Base-by-base conservation (phyloP, 2,329 filamentous ascomycete species). In the Teratosphaeria destructans region DNA sequence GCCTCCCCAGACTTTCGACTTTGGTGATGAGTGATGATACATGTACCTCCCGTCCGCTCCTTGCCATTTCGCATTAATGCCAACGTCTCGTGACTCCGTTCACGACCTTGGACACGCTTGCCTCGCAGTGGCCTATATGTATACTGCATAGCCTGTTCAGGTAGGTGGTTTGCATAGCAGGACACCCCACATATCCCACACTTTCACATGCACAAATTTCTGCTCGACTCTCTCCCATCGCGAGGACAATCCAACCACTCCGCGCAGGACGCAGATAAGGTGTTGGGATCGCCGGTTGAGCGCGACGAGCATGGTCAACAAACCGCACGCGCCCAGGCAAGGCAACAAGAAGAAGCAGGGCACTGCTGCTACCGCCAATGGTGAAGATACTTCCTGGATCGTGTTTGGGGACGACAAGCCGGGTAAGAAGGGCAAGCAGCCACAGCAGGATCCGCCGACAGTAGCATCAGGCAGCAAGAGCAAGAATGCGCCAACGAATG, bases 371-470 rank as follows among this genome's bases (percentile, higher is more conserved):
- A 68, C 68, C 64, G n/a, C 67, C 56, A 76, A 76, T 32, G 75
- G 71, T 56, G 78, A 80, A 59, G 78, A 79, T 57, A 77, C 75
- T 53, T 78, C 76, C 62, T 79, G 70, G 66, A 79, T 80, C 39
- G 75, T 79, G 53, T 80, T 80, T 62, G 76, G 76, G 16, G 74
- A 77, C 60, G 66, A 70, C 49, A 70, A 72, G 39, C 62, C 68
- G 5, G 74, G 74, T 60, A 80, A 78, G 66, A 79, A 77, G 60
- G 59, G 65, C 70, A 78, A 74, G 64, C 73, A 70, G 64, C 35
- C 57, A 7, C 58, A 61, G 49, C 59, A 63, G 26, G 62, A 62
- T n/a, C 58, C 60, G n/a, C 35, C 66, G 10, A 58, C 60, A 8
- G 62, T 57, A 35, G 60, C 60, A 16, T 62, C 55, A 29, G 61